Evolutionary conservation across 164 flowering plant genomes (phyloP).

Genomic region (Tetracentron sinense): DNA sequence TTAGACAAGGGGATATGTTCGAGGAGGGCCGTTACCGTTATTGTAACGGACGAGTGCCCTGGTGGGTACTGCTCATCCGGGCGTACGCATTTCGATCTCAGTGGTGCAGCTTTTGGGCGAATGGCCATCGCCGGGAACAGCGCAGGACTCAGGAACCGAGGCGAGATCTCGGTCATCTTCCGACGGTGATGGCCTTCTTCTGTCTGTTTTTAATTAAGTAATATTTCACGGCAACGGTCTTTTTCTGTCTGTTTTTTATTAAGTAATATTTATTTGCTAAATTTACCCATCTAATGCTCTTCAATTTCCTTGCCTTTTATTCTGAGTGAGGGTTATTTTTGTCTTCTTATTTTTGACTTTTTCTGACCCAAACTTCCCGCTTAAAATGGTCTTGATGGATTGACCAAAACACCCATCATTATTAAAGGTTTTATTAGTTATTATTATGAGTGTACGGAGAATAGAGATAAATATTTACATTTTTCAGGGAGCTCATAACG

Average conservation of each 20-base stretch:
- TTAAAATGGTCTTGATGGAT: no score
- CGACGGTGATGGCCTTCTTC: slow-evolving; percentile 42
- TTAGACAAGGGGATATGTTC: slow-evolving; percentile 68
- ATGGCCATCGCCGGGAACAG: slow-evolving; percentile 72
- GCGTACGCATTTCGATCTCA: slow-evolving; percentile 77
- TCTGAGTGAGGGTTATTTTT: no score
- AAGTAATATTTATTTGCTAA: no score
- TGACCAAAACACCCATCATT: no score
- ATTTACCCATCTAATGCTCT: no score
- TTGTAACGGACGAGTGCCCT: slow-evolving; percentile 91
- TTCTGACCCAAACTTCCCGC: neutral
- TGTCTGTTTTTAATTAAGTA: neutral
- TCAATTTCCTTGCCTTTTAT: no score
- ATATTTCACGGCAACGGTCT: no score
- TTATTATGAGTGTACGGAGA: no score
- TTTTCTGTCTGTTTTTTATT: no score
- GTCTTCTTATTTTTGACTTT: neutral
- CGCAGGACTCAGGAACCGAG: slow-evolving; percentile 66
- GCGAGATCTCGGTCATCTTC: slow-evolving; percentile 62
- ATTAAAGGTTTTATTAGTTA: no score
- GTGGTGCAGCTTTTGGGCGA: slow-evolving; percentile 91
- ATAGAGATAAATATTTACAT: no score
- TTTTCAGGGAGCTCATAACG: no score
- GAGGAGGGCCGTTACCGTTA: slow-evolving; percentile 77
- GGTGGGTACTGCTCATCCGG: slow-evolving; percentile 67